Evolutionary conservation across 2,329 filamentous ascomycete species (phyloP).

Genomic region (Ceratocystis eucalypticola): DNA sequence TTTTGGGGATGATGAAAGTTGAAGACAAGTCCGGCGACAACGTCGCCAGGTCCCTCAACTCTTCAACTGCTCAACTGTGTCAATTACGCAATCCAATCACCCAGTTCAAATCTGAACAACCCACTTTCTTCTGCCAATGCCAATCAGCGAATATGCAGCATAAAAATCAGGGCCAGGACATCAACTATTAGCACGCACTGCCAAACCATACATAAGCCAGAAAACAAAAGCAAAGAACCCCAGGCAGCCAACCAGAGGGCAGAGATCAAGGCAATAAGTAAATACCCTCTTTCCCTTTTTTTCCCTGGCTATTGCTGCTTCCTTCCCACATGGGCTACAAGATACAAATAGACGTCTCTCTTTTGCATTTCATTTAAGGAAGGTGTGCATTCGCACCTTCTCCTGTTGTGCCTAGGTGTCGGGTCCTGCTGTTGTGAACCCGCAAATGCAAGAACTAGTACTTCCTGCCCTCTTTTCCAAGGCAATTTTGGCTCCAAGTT

Average conservation of each 20-base stretch:
- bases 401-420: background rate
- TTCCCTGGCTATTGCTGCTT: background rate
- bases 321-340: no score
- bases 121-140: no score
- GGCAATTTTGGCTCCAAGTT: background rate
- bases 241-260: background rate
- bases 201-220: background rate
- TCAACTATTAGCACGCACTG: no score
- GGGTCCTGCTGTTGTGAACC: background rate
- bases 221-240: background rate
- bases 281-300: background rate
- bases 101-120: no score
- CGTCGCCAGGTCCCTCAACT: no score
- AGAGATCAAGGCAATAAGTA: background rate
- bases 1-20: background rate
- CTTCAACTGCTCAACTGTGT: no score
- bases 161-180: no score
- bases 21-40: background rate
- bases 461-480: background rate
- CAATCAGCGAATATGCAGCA: no score
- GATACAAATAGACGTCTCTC: background rate
- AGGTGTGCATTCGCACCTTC: background rate
- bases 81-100: no score
- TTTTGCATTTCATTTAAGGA: background rate
- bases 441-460: background rate